phyloP scores from a whole-genome alignment of 2,329 filamentous ascomycete species.

The Ophiocordyceps camponoti-floridani region DNA sequence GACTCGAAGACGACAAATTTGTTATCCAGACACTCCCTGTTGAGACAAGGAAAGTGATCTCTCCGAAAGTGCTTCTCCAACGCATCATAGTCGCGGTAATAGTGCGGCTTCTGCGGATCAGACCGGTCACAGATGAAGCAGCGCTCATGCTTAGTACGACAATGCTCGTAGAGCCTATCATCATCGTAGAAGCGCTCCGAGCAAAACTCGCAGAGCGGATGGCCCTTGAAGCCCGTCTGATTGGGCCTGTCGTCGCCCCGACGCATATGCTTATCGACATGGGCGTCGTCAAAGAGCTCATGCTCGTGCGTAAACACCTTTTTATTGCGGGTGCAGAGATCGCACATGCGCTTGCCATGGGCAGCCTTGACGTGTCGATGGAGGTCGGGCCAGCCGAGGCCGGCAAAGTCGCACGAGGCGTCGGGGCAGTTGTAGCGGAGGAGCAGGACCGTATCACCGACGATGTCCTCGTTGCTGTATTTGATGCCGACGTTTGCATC shows the following conservation, averaged over 20 bases:
- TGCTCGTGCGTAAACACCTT: constrained; percentile 98
- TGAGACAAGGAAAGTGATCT: constrained; percentile 72
- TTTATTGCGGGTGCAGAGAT: constrained; percentile 82
- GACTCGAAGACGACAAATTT: constrained; percentile 96
- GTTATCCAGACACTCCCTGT: constrained; percentile 83
- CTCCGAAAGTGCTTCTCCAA: constrained; percentile 74
- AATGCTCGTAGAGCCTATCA: constrained; percentile 88
- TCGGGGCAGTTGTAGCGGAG: constrained; percentile 93
- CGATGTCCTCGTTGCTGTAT: constrained; percentile 77
- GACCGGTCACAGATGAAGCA: constrained; percentile 83
- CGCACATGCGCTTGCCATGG: constrained; percentile 81
- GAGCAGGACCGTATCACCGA: constrained; percentile 75
- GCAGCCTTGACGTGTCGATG: constrained; percentile 62
- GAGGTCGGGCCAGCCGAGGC: constrained; percentile 41
- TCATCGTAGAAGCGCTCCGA: constrained; percentile 84
- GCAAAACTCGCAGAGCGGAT: constrained; percentile 89
- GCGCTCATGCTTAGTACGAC: constrained; percentile 80
- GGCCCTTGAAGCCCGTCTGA: constrained; percentile 90
- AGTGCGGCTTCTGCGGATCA: constrained; percentile 59
- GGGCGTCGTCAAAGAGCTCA: constrained; percentile 67
- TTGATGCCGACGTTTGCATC: constrained; percentile 82
- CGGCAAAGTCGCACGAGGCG: constrained; percentile 60
- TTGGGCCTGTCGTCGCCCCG: constrained; percentile 85
- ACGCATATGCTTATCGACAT: constrained; percentile 74
- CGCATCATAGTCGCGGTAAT: constrained; percentile 76